Evolutionary conservation across 2,329 filamentous ascomycete genomes (phyloP), one percentile per base, ranked within the genome.

Genomic region (Fusarium praegraminearum): DNA sequence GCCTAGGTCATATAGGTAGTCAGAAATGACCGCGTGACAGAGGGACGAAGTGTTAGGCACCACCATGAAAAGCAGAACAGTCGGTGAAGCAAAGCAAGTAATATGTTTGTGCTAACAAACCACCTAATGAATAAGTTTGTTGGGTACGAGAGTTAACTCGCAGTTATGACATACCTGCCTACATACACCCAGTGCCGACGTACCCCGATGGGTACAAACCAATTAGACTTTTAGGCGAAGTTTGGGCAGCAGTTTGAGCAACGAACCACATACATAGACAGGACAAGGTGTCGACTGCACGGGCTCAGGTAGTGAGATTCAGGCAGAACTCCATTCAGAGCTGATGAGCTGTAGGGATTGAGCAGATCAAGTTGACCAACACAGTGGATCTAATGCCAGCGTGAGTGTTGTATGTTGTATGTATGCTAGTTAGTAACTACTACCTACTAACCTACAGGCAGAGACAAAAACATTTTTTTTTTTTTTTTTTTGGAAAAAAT

Each of bases 181-280:
- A 22, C 20, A 6, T 41, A 22, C 35, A 66, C 44, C 46, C 28
- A 33, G 44, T 68, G 26, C 50, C 50, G 38, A 53, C n/a, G 36
- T 32, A 32, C 18, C 18, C 49, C 33, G 33, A 51, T 40, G 33
- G 16, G 13, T 44, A 44, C 38, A 22, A 63, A 32, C 53, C 51
- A 58, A 57, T 73, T 73, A 73, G 57, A 73, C 69, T 74, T 73
- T 74, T 64, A 62, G 61, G 65, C 71, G 69, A 73, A 72, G 60
- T 47, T 61, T 46, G 51, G 30, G 51, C 40, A 35, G n/a, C 38
- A 26, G 22, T 24, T 43, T 63, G 54, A 44, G 50, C 40, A 53
- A 50, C 49, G 58, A 50, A 58, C 44, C 47, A 28, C 33, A 33
- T 10, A 28, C 33, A 33, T 10, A 24, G 22, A 7, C 11, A 40